phyloP scores from a whole-genome alignment of 345 rosid genomes.

The Citrus australasica region DNA sequence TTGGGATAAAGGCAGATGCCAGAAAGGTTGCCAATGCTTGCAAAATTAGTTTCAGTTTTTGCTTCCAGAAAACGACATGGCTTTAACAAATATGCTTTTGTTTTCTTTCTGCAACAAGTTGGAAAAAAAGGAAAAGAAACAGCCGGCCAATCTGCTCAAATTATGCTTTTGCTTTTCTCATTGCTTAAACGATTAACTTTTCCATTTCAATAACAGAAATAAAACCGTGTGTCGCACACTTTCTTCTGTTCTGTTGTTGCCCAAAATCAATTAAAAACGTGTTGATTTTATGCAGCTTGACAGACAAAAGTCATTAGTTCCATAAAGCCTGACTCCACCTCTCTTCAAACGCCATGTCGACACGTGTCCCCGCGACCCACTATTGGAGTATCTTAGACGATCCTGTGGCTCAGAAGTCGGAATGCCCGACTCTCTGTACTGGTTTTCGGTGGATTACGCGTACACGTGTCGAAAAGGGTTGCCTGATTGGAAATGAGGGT shows the following conservation, averaged over 20 bases:
- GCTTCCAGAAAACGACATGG: background rate
- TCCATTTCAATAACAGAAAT: too few relatives aligned
- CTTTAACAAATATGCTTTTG: background rate
- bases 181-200: background rate
- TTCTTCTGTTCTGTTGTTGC: too few relatives aligned
- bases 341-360: background rate
- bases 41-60: background rate
- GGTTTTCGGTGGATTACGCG: background rate
- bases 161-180: too few relatives aligned
- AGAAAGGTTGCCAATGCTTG: background rate
- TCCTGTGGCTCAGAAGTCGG: background rate
- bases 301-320: background rate
- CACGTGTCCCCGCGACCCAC: background rate
- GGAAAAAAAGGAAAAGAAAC: too few relatives aligned
- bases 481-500: too few relatives aligned
- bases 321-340: background rate
- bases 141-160: background rate
- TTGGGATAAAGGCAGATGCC: background rate
- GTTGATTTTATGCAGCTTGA: background rate
- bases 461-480: background rate
- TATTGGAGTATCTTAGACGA: background rate
- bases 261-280: background rate
- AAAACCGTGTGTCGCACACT: too few relatives aligned
- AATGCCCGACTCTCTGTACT: background rate
- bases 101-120: background rate